A percentile compares a stretch with the other conserved stretches of the same genome.
Conservation (phyloP, 2,329 filamentous ascomycete genomes). For the Zymoseptoria crescenta region DNA sequence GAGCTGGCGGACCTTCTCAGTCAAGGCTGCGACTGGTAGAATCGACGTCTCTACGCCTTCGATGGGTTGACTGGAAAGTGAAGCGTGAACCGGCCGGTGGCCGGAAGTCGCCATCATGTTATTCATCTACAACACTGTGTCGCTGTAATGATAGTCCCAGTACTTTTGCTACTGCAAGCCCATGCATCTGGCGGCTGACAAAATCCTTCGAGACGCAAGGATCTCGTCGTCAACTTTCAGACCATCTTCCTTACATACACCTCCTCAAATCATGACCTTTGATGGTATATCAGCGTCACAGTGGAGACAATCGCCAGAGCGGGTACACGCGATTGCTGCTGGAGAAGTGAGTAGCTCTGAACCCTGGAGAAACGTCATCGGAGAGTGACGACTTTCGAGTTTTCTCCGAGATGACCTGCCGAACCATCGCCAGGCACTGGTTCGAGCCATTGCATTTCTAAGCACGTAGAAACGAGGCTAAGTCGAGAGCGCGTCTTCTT, state of each 20-base stretch:
- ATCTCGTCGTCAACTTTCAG: background rate
- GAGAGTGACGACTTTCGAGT: background rate
- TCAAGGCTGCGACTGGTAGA: conserved; percentile 56
- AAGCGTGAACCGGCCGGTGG: too few relatives aligned
- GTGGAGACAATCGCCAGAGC: background rate
- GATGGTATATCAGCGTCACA: background rate
- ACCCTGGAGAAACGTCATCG: background rate
- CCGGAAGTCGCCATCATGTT: too few relatives aligned
- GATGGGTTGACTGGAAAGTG: background rate
- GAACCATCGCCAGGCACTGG: background rate
- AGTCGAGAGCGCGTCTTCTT: background rate
- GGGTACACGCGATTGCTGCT: background rate
- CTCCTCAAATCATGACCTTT: background rate
- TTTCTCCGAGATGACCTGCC: background rate
- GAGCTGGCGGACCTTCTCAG: conserved; percentile 54
- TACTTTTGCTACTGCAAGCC: background rate
- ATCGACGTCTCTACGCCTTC: background rate
- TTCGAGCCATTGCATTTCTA: background rate
- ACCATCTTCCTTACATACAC: background rate
- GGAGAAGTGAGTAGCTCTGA: background rate
- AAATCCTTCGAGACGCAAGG: background rate
- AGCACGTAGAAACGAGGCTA: background rate
- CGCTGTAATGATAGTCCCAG: background rate
- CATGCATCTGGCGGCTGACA: background rate
- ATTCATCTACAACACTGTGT: too few relatives aligned